Percentiles rank a stretch among this genome's conserved stretches.
Evolutionary conservation across 495 filamentous ascomycete genomes (phyloP).

Genomic region (Annulohypoxylon bovei): DNA sequence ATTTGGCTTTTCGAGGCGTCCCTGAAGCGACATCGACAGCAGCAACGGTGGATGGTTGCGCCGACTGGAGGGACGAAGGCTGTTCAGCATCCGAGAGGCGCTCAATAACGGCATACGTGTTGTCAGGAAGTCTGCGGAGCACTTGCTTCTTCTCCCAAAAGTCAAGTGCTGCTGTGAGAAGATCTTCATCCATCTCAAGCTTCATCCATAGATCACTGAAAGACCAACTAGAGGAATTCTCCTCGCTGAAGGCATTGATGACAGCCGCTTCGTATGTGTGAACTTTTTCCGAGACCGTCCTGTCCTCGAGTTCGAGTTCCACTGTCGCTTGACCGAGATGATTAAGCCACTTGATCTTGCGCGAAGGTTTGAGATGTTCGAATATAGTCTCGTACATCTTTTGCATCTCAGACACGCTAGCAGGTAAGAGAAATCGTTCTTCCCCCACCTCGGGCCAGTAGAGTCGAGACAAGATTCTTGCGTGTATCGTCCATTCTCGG

Average conservation of each 20-base stretch:
- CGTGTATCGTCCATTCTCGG: slow-evolving; percentile 60
- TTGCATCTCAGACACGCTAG: slow-evolving; percentile 69
- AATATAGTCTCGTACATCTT: slow-evolving; percentile 79
- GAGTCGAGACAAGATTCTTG: slow-evolving; percentile 88
- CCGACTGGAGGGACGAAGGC: slow-evolving; percentile 57
- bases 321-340: slow-evolving; percentile 83
- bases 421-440: slow-evolving; percentile 77
- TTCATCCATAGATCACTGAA: slow-evolving; percentile 68
- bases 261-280: slow-evolving; percentile 90
- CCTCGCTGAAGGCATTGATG: slow-evolving; percentile 81
- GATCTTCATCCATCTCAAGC: slow-evolving; percentile 78
- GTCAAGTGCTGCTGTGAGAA: slow-evolving; percentile 78
- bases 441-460: slow-evolving; percentile 92
- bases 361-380: slow-evolving; percentile 76
- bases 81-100: slow-evolving; percentile 47
- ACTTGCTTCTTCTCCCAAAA: slow-evolving; percentile 90
- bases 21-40: slow-evolving; percentile 51
- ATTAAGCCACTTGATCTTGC: slow-evolving; percentile 89
- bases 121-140: slow-evolving; percentile 66
- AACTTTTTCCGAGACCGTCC: slow-evolving; percentile 75
- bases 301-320: slow-evolving; percentile 83
- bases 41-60: slow-evolving; percentile 57
- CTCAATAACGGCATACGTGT: slow-evolving; percentile 56
- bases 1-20: slow-evolving; percentile 42
- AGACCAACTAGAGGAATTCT: slow-evolving; percentile 60